Conservation (phyloP, 2,329 filamentous ascomycete genomes). For the Cladosporium sp. region DNA sequence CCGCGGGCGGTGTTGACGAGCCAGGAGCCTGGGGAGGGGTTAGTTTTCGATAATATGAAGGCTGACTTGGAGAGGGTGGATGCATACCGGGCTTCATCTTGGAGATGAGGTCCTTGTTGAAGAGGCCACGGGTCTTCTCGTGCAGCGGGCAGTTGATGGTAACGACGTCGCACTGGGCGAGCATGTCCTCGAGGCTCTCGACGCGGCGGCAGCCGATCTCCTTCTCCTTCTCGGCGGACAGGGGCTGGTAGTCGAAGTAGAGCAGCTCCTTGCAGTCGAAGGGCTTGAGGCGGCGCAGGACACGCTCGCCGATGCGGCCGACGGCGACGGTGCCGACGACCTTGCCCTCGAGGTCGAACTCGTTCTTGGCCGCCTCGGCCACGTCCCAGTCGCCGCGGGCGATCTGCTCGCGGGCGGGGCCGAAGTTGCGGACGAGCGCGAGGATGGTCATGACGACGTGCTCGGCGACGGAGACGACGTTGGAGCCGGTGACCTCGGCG, state of each 20-base stretch:
- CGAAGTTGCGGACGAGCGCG: slow-evolving; percentile 92
- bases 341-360: slow-evolving; percentile 96
- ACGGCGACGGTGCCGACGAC: slow-evolving; percentile 96
- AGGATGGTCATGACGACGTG: slow-evolving; percentile 99
- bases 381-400: slow-evolving; percentile 89
- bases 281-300: slow-evolving; percentile 87
- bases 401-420: slow-evolving; percentile 93
- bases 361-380: slow-evolving; percentile 92
- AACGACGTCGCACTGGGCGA: slow-evolving; percentile 90
- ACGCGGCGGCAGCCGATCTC: slow-evolving; percentile 94
- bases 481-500: slow-evolving; percentile 94
- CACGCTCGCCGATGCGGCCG: slow-evolving; percentile 95
- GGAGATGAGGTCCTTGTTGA: slow-evolving; percentile 96
- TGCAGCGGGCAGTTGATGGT: slow-evolving; percentile 99
- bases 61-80: not conserved
- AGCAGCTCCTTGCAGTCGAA: slow-evolving; percentile 99
- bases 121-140: slow-evolving; percentile 92
- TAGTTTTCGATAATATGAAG: not conserved
- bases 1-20: slow-evolving; percentile 98
- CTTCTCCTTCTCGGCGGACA: slow-evolving; percentile 76
- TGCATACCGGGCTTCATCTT: slow-evolving; percentile 96
- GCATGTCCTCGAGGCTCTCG: slow-evolving; percentile 83
- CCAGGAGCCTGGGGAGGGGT: slow-evolving; percentile 65
- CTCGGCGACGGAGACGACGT: slow-evolving; percentile 97
- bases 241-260: slow-evolving; percentile 99